Evolutionary conservation across 2,329 filamentous ascomycete genomes (phyloP).

Genomic region (Ascochyta clinopodiicola): DNA sequence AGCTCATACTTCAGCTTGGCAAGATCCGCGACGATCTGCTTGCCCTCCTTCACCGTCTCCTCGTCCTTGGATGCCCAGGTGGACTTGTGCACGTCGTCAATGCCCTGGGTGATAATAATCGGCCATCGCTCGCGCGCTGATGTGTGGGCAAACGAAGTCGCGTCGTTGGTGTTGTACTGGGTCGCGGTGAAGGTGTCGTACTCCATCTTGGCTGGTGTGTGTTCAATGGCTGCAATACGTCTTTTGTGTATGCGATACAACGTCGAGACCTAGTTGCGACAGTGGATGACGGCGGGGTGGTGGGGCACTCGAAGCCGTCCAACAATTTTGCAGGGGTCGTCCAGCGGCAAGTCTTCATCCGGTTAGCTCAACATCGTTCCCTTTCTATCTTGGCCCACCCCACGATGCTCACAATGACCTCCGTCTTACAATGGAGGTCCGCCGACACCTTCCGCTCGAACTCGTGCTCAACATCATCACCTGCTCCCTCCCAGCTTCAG

Average conservation of each 20-base stretch:
- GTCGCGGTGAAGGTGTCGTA: conserved; percentile 58
- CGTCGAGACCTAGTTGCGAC: background rate
- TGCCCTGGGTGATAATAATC: conserved; percentile 87
- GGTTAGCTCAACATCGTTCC: conserved; percentile 14
- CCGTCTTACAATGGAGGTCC: conserved; percentile 10
- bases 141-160: conserved; percentile 82
- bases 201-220: conserved; percentile 22
- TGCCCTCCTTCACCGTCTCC: conserved; percentile 78
- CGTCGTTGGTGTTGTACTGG: conserved; percentile 79
- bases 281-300: conserved; percentile 13
- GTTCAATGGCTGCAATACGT: background rate
- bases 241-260: background rate
- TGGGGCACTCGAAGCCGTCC: conserved; percentile 3
- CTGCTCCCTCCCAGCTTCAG: conserved; percentile 24
- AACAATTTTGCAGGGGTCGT: conserved; percentile 3
- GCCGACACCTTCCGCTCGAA: conserved; percentile 34
- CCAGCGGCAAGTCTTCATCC: background rate
- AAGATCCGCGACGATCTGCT: conserved; percentile 80
- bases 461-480: conserved; percentile 38
- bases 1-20: conserved; percentile 91
- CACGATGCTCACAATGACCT: conserved; percentile 5
- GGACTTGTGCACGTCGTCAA: conserved; percentile 90
- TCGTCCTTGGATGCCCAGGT: conserved; percentile 66
- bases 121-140: conserved; percentile 92
- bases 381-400: background rate